Percentiles rank a stretch among this genome's conserved stretches.
These are phyloP conservation scores for Phyllosticta paracitricarpa DNA, from an alignment of 2,329 filamentous ascomycete species.

Conservation along the genomic window DNA sequence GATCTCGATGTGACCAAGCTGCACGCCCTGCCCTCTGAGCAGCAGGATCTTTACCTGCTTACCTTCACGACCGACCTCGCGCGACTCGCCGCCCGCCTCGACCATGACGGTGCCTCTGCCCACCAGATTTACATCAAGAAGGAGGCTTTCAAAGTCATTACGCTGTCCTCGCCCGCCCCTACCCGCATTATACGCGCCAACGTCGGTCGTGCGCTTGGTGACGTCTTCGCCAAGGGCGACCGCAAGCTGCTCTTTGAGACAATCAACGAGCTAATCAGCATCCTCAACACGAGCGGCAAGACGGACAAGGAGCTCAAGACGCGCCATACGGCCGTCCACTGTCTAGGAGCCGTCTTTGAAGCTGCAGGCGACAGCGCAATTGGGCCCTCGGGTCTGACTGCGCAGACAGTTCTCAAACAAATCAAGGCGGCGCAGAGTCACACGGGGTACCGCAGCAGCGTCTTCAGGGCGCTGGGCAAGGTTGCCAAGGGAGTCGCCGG, in stretches of 20 bases:
- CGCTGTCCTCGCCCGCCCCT: constrained; percentile 67
- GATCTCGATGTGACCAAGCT: constrained; percentile 88
- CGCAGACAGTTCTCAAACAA: constrained; percentile 62
- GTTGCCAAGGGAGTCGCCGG: constrained; percentile 63
- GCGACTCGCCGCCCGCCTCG: constrained; percentile 66
- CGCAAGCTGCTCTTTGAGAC: constrained; percentile 89
- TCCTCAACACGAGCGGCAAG: constrained; percentile 61
- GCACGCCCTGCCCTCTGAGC: constrained; percentile 78
- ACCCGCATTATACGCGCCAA: constrained; percentile 86
- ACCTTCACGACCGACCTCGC: constrained; percentile 77
- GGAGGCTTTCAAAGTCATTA: constrained; percentile 88
- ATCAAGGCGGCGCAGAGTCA: constrained; percentile 71
- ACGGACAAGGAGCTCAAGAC: constrained; percentile 65
- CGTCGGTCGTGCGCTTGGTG: constrained; percentile 71
- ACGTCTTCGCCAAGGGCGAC: constrained; percentile 76
- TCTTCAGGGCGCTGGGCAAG: constrained; percentile 67
- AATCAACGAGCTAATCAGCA: constrained; percentile 72
- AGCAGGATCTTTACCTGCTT: constrained; percentile 89
- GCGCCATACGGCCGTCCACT: constrained; percentile 81
- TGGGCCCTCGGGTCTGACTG: constrained; percentile 66
- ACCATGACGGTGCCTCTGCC: constrained; percentile 69
- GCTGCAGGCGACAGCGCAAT: constrained; percentile 91
- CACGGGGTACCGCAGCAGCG: constrained; percentile 69
- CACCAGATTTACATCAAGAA: constrained; percentile 90
- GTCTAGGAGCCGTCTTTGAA: constrained; percentile 79